phyloP scores from a whole-genome alignment of 345 rosid species.

The Hibiscus mutabilis region DNA sequence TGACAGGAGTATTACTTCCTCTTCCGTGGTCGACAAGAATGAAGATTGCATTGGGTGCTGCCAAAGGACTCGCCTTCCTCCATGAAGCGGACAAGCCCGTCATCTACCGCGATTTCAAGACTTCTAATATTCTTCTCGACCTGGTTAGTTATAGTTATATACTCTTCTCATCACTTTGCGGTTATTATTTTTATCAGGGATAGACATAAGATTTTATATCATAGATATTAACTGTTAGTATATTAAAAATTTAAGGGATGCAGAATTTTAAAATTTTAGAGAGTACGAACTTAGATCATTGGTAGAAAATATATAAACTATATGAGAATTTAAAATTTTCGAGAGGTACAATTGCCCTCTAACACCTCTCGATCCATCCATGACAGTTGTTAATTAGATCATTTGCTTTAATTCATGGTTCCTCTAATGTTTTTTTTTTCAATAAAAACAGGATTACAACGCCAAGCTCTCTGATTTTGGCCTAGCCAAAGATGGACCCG shows the following conservation, averaged over 20 bases:
- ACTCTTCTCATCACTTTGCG: background rate
- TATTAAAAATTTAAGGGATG: too few relatives aligned
- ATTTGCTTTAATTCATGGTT: too few relatives aligned
- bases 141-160: slow-evolving; percentile 35
- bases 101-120: slow-evolving; percentile 93
- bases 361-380: too few relatives aligned
- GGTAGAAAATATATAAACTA: too few relatives aligned
- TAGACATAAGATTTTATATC: too few relatives aligned
- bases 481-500: slow-evolving; percentile 96
- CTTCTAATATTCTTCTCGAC: slow-evolving; percentile 87
- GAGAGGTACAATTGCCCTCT: too few relatives aligned
- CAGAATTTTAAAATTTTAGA: too few relatives aligned
- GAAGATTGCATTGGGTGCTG: slow-evolving; percentile 95
- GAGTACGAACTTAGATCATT: too few relatives aligned
- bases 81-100: slow-evolving; percentile 96
- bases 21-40: slow-evolving; percentile 82
- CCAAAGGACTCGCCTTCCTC: slow-evolving; percentile 93
- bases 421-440: background rate
- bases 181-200: too few relatives aligned
- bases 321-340: too few relatives aligned
- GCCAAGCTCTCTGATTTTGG: slow-evolving; percentile 95
- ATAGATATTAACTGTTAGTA: too few relatives aligned
- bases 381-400: too few relatives aligned
- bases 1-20: slow-evolving; percentile 89
- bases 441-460: slow-evolving; percentile 68